Base-by-base conservation (phyloP, 202 grass and related monocot species). In the Elaeis oleifera region DNA sequence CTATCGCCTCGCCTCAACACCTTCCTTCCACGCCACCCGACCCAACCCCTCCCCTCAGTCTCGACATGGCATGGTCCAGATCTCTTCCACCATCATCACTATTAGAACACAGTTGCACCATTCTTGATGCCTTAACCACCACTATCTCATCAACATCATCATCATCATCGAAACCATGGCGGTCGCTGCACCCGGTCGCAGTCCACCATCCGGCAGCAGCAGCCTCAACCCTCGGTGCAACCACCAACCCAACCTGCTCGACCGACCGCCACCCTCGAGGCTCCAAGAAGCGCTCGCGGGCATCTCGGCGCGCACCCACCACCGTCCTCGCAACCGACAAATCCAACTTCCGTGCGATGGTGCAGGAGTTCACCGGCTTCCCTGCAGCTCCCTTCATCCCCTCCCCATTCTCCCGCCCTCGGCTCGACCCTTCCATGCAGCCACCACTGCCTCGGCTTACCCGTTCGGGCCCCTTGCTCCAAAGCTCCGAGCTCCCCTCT, bases 331-430 rank as follows among this genome's bases (percentile, higher is more conserved):
- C 75, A 69, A 99, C 94, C 7, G 85, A 99, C 79, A 84, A 85
- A 24, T 94, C 94, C 58, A 99, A 99, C 74, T 99, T 99, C 71
- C 88, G 82, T 52, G 82, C 88, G 79, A 94, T 99, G 94, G 94
- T 99, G 67, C 94, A 99, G 71, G 88, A 99, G 85, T 99, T 99
- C 82, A 99, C 94, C 11, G 94, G 94, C 55, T 99, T 99, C 67
- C 94, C 82, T 3, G 63, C 74, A 18, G 76, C 94, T 22, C 88
- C 88, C 56, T 99, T 99, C 59, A 77, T 79, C 21, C 51, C 74
- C 16, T 77, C 82, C n/a, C 54, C 79, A 4, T 77, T 68, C 76
- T 61, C 74, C 26, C 85, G 85, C 72, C 85, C 82, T 13, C 85
- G 74, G 25, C 27, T 68, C 26, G 51, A 68, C 20, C 82, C 58